Evolutionary conservation across 495 filamentous ascomycete genomes (phyloP), one percentile per base, ranked within the genome.

Genomic region (Parathielavia appendiculata): DNA sequence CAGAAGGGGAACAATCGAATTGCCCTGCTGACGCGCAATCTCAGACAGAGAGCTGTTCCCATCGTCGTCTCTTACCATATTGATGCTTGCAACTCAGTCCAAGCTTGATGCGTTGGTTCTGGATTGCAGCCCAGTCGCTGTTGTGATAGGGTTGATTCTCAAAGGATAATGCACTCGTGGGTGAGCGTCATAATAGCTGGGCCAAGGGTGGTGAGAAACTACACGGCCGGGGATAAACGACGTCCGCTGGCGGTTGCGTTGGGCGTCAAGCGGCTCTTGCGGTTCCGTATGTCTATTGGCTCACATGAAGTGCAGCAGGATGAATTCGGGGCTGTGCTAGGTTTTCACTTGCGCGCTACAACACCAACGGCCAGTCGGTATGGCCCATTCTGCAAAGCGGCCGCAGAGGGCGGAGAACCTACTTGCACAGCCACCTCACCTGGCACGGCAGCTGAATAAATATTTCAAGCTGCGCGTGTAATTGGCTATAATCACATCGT

Each of bases 1-100:
- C 14, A 59, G 39, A 47, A 54, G 57, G 17, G 57, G 40, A 41
- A 59, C 26, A 53, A 54, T 47, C 13, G 57, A 45, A 36, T 39
- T 20, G 9, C 38, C 22, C 34, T 51, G 38, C 23, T 53, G 35
- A 26, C 30, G 30, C 20, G 44, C 45, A 48, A 61, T 55, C 46
- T 48, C 23, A 48, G 46, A 48, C 46, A 12, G 46, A 48, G 46
- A 48, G 26, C 46, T 48, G 46, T 23, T 48, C 46, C 46, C 23
- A 48, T 48, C 46, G 46, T 48, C 46, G 23, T n/a, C 14, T 32
- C 46, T 34, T 32, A 1, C 46, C 46, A 48, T 48, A 32, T 5
- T 34, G 46, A 45, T 45, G 43, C 43, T 38, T 45, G 19, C 43
- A 45, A 45, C 19, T 23, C 43, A 45, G 43, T 23, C 43, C 19